These are phyloP conservation scores for Penicillium sp. DNA, from an alignment of 2,329 filamentous ascomycete species.

Conservation along the genomic window DNA sequence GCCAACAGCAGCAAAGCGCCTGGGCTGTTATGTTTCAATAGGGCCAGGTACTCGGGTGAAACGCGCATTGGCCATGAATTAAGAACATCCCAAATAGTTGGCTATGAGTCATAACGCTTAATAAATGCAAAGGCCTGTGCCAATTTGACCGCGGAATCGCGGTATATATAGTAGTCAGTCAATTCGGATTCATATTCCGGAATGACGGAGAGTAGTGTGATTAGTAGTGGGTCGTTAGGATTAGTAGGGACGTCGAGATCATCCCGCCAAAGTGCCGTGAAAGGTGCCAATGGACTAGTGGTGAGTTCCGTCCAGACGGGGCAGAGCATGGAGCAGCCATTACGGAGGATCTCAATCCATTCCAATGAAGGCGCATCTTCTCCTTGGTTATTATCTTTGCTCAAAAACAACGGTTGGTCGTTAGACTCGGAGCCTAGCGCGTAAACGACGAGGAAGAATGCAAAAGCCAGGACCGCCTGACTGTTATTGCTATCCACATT, in stretches of 20 bases:
- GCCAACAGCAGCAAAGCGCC: too few relatives aligned
- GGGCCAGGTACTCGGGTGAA: too few relatives aligned
- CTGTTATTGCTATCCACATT: slow-evolving; percentile 12
- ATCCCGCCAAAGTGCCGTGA: slow-evolving; percentile 25
- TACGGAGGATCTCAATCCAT: slow-evolving; percentile 20
- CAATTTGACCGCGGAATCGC: slow-evolving; percentile 2
- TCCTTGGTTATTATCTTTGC: neutral
- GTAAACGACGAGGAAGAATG: slow-evolving; percentile 17
- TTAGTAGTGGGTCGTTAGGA: slow-evolving; percentile 3
- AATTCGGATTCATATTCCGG: neutral
- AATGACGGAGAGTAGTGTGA: slow-evolving; percentile 5
- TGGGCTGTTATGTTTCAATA: too few relatives aligned
- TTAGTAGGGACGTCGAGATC: slow-evolving; percentile 9
- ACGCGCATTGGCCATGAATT: too few relatives aligned
- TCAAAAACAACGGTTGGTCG: slow-evolving; percentile 17
- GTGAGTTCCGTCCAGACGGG: slow-evolving; percentile 16
- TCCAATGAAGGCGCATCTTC: slow-evolving; percentile 1
- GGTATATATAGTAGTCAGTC: slow-evolving; percentile 2
- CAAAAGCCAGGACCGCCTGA: slow-evolving; percentile 16
- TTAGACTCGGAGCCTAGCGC: slow-evolving; percentile 12
- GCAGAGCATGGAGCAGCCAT: slow-evolving; percentile 19
- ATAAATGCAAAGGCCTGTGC: slow-evolving; percentile 8
- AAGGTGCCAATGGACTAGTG: slow-evolving; percentile 8
- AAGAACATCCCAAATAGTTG: too few relatives aligned
- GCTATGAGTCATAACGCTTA: neutral